Evolutionary conservation across 768 basidiomycete genomes (phyloP).

Genomic region (Clavulina sp.): DNA sequence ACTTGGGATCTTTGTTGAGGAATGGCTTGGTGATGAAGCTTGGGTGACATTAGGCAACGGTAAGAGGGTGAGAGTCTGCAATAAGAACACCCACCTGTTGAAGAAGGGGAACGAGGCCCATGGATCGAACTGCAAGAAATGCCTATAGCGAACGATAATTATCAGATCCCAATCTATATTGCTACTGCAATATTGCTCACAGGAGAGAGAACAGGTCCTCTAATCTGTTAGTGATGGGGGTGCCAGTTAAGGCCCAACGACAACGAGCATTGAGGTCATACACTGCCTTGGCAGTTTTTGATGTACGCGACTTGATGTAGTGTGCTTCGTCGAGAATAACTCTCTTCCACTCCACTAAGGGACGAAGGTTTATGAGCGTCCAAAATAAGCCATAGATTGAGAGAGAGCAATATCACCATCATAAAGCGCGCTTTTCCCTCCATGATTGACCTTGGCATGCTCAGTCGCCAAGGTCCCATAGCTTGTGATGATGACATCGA

Average conservation of each 20-base stretch:
- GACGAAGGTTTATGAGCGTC: neutral
- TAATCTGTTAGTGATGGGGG: slow-evolving; percentile 86
- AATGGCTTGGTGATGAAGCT: slow-evolving; percentile 84
- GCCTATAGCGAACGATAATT: slow-evolving; percentile 24
- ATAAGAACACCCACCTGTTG: slow-evolving; percentile 13
- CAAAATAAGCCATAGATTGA: neutral
- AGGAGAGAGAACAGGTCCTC: slow-evolving; percentile 82
- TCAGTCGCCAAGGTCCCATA: slow-evolving; percentile 88
- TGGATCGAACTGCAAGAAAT: slow-evolving; percentile 59
- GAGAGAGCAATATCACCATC: slow-evolving; percentile 26
- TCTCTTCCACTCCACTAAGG: slow-evolving; percentile 58
- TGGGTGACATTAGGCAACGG: slow-evolving; percentile 15
- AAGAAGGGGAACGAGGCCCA: slow-evolving; percentile 65
- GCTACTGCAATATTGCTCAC: slow-evolving; percentile 19
- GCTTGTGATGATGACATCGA: slow-evolving; percentile 62
- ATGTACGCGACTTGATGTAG: slow-evolving; percentile 76
- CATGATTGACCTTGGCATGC: slow-evolving; percentile 33
- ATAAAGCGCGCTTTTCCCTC: slow-evolving; percentile 38
- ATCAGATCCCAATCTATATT: neutral
- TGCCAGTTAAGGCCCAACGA: slow-evolving; percentile 89
- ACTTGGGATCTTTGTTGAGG: slow-evolving; percentile 62
- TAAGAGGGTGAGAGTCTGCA: neutral
- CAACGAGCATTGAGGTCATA: slow-evolving; percentile 65
- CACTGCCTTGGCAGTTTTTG: slow-evolving; percentile 76
- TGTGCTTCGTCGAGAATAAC: slow-evolving; percentile 90